A percentile compares a stretch with the other conserved stretches of the same genome.
Conservation (phyloP, 2,329 filamentous ascomycete species). For the Nannizzia gypsea region DNA sequence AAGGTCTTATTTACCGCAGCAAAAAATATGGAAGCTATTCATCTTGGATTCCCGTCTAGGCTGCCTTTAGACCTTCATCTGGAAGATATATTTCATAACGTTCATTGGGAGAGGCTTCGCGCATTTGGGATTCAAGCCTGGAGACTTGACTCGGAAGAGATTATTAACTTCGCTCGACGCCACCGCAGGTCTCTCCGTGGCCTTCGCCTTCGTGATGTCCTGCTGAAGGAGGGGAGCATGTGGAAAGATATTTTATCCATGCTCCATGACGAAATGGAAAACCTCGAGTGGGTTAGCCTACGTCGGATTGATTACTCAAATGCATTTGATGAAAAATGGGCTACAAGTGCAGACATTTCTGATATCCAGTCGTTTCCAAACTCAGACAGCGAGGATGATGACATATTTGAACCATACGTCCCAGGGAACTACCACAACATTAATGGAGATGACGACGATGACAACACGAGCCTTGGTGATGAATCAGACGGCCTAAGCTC, state of each 20-base stretch:
- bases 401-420: conserved; percentile 14
- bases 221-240: conserved; percentile 46
- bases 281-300: conserved; percentile 52
- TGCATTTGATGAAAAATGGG: conserved; percentile 38
- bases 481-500: conserved; percentile 16
- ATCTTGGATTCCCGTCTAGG: conserved; percentile 52
- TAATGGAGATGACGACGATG: conserved; percentile 10
- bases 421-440: not conserved
- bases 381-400: conserved; percentile 14
- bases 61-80: conserved; percentile 46
- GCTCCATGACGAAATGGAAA: conserved; percentile 45
- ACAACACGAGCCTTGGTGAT: conserved; percentile 13
- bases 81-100: conserved; percentile 51
- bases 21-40: conserved; percentile 49
- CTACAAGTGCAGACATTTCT: conserved; percentile 17
- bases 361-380: conserved; percentile 15
- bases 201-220: conserved; percentile 48
- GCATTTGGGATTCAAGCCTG: conserved; percentile 56
- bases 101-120: conserved; percentile 49
- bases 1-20: conserved; percentile 47
- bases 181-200: conserved; percentile 48
- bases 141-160: conserved; percentile 49
- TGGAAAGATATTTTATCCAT: conserved; percentile 51
- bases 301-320: conserved; percentile 48
- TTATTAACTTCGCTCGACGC: conserved; percentile 45